A percentile compares a stretch with the other conserved stretches of the same genome.
These are phyloP conservation scores for Pulveroboletus ravenelii DNA, from an alignment of 768 basidiomycete genomes.

Conservation along the genomic window DNA sequence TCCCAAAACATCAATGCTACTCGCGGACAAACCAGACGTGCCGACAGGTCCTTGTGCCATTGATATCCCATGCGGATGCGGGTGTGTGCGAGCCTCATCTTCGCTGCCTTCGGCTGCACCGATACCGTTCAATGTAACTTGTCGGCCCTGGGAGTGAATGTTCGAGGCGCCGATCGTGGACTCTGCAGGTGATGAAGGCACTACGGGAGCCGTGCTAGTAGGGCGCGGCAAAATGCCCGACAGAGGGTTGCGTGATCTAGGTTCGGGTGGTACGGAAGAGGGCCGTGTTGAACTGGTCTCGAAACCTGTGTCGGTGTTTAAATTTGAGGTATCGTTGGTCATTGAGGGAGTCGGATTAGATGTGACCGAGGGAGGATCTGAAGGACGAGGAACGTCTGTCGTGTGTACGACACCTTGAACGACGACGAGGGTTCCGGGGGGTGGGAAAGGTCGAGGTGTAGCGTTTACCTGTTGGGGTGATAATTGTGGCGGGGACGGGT, in stretches of 20 bases:
- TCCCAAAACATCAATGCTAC: slow-evolving; percentile 77
- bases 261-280: slow-evolving; percentile 26
- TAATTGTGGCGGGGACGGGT: slow-evolving; percentile 19
- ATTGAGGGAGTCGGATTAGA: slow-evolving; percentile 7
- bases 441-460: slow-evolving; percentile 51
- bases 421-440: slow-evolving; percentile 74
- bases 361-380: slow-evolving; percentile 18
- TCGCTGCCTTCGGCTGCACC: slow-evolving; percentile 10
- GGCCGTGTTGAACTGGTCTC: slow-evolving; percentile 11
- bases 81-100: slow-evolving; percentile 13
- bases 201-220: slow-evolving; percentile 28
- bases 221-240: slow-evolving; percentile 39
- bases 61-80: slow-evolving; percentile 22
- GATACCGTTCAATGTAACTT: neutral
- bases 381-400: slow-evolving; percentile 51
- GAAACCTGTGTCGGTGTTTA: slow-evolving; percentile 2
- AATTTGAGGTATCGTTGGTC: slow-evolving; percentile 5
- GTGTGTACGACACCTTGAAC: slow-evolving; percentile 83
- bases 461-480: slow-evolving; percentile 18
- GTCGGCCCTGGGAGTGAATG: slow-evolving; percentile 4
- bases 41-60: slow-evolving; percentile 24
- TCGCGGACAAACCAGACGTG: slow-evolving; percentile 50
- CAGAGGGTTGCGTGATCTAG: slow-evolving; percentile 32
- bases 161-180: slow-evolving; percentile 1
- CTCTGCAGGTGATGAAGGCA: slow-evolving; percentile 9